Base-by-base conservation (phyloP, 495 filamentous ascomycete genomes). In the Trypethelium eluteriae region DNA sequence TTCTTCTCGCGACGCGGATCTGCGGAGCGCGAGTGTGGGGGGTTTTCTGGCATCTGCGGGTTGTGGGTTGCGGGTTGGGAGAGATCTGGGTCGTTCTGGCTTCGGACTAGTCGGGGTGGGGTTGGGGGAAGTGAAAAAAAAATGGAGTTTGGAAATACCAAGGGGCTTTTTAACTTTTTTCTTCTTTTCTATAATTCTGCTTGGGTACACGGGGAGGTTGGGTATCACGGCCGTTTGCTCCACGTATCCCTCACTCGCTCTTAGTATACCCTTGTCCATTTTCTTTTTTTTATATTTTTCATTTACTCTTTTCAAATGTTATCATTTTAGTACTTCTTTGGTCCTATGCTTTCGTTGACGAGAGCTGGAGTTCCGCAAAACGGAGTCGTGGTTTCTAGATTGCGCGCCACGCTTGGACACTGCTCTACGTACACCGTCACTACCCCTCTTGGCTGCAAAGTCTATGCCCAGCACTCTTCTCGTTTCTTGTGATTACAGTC, bases 251-350 rank as follows among this genome's bases (percentile, higher is more conserved):
- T 36, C 53, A 36, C 53, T 59, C 53, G 32, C 36, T 59, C 18
- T 32, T 59, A 36, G 32, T 59, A 59, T 59, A 59, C 53, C 53
- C 53, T 59, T 59, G 25, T 25, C 25, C 25, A 25, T 25, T 25
- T 25, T 25, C 25, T 25, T 25, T 25, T 25, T 25, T 25, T 25
- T 25, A 25, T 25, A 25, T 25, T 25, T 25, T 46, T 16, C 41
- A 16, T 46, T 46, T 46, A 16, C 41, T 46, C 14, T 46, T 10
- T 35, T 59, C 36, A 7, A 25, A 25, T 9, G 34, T 36, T 59
- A 35, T 14, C 6, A 35, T 36, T 7, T 36, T 14, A 7, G 5
- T 59, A 34, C 53, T 59, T 32, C 14, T 59, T 34, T 32, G 53
- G 34, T 59, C 3, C 34, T 35, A 36, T 36, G n/a, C 7, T 5